Conservation (phyloP, 2,329 filamentous ascomycete species). For the Fusarium miscanthi region DNA sequence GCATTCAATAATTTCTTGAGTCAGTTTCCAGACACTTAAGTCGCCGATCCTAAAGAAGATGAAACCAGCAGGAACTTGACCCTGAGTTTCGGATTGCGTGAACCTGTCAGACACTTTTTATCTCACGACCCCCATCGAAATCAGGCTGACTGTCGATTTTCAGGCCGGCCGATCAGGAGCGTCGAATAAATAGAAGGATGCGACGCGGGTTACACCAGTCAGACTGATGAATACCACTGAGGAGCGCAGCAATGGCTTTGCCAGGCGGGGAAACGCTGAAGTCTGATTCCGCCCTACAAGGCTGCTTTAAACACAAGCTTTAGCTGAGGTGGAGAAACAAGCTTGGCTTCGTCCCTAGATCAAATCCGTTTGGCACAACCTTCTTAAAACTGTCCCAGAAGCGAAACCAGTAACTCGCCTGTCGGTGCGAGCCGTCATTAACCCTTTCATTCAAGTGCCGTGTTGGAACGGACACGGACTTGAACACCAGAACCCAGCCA, state of each 20-base stretch:
- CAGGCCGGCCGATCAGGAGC: background rate
- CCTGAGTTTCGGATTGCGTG: too few relatives aligned
- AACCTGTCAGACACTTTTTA: background rate
- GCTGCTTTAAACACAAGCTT: slow-evolving; percentile 11
- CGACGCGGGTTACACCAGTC: background rate
- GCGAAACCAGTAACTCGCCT: background rate
- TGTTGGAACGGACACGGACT: slow-evolving; percentile 27
- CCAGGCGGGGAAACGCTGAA: background rate
- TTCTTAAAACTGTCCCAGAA: background rate
- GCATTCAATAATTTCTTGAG: background rate
- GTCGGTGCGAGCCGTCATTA: background rate
- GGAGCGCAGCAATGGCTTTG: background rate
- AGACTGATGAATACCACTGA: background rate
- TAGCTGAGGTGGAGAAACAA: background rate
- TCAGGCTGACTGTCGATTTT: background rate
- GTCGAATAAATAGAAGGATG: background rate
- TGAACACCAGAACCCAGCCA: slow-evolving; percentile 3
- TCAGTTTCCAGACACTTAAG: background rate
- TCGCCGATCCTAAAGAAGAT: background rate
- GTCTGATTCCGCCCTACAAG: slow-evolving; percentile 16
- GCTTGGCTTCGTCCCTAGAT: slow-evolving; percentile 16
- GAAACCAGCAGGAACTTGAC: background rate
- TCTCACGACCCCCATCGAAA: too few relatives aligned
- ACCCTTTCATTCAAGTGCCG: background rate
- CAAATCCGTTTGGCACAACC: background rate